A percentile compares a stretch with the other conserved stretches of the same genome.
Evolutionary conservation across 73 alveolate species (phyloP).

Genomic region (Paraurostyla sp.): DNA sequence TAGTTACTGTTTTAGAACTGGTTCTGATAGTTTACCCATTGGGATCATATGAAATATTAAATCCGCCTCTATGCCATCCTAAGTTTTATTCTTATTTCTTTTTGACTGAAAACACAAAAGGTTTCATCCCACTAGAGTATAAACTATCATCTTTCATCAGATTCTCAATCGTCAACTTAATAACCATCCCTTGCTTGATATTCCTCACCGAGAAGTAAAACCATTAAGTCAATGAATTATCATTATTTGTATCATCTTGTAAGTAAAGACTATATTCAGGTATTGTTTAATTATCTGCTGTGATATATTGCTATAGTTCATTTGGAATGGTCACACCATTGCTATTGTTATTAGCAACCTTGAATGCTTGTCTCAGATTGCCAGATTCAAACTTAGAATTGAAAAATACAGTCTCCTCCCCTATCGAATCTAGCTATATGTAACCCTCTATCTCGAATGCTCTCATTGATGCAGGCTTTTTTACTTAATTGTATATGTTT

Average conservation of each 20-base stretch:
- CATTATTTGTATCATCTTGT: slow-evolving; percentile 38
- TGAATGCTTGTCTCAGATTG: slow-evolving; percentile 67
- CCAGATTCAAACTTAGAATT: slow-evolving; percentile 76
- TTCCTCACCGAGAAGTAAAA: slow-evolving; percentile 47
- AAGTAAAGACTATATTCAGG: slow-evolving; percentile 41
- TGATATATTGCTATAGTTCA: neutral
- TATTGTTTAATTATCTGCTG: slow-evolving; percentile 24
- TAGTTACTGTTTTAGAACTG: slow-evolving; percentile 48
- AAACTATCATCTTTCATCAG: slow-evolving; percentile 64
- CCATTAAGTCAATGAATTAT: slow-evolving; percentile 57
- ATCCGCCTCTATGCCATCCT: slow-evolving; percentile 64
- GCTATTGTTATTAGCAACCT: slow-evolving; percentile 18
- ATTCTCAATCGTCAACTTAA: slow-evolving; percentile 27
- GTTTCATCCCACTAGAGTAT: slow-evolving; percentile 57
- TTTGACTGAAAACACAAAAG: slow-evolving; percentile 50
- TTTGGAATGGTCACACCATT: neutral
- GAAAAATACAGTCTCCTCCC: slow-evolving; percentile 48
- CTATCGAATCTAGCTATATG: slow-evolving; percentile 19
- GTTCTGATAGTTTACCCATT: slow-evolving; percentile 50
- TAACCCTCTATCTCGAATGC: slow-evolving; percentile 33
- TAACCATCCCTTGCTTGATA: neutral
- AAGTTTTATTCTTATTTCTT: neutral
- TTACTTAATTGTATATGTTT: slow-evolving; percentile 6
- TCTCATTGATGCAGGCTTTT: slow-evolving; percentile 22
- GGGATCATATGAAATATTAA: slow-evolving; percentile 25